phyloP scores from a whole-genome alignment of 1,139 yeast genomes.

The Protomyces lactucae-debilis region DNA sequence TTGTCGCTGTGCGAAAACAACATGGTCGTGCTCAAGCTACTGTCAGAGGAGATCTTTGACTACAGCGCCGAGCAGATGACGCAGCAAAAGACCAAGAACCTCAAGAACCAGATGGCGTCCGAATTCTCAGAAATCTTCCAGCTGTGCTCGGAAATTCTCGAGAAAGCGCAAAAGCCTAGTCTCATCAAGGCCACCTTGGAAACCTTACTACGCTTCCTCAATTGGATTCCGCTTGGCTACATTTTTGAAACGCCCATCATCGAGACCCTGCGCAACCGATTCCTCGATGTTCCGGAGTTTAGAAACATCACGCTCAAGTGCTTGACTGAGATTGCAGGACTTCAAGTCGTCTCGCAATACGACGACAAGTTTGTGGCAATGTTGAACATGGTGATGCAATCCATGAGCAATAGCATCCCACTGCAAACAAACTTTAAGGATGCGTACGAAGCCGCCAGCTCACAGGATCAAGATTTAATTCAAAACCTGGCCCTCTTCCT shows the following conservation, averaged over 20 bases:
- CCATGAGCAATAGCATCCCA: conserved; percentile 68
- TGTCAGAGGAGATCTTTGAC: conserved; percentile 95
- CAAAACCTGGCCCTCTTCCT: conserved; percentile 94
- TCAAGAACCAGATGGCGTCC: conserved; percentile 76
- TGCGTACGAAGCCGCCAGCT: conserved; percentile 68
- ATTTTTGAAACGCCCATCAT: conserved; percentile 82
- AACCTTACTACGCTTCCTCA: conserved; percentile 76
- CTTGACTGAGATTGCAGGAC: conserved; percentile 78
- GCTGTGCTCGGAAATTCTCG: conserved; percentile 86
- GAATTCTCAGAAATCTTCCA: conserved; percentile 92
- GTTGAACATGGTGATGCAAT: conserved; percentile 71
- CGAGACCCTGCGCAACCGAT: conserved; percentile 62
- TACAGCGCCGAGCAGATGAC: conserved; percentile 93
- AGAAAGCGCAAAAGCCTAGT: conserved; percentile 77
- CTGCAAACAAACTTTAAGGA: conserved; percentile 55
- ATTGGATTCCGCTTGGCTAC: conserved; percentile 90
- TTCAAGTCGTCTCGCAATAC: conserved; percentile 55
- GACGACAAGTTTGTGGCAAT: conserved; percentile 64
- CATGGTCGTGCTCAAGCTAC: conserved; percentile 81
- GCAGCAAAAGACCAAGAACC: conserved; percentile 80
- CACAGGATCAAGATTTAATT: conserved; percentile 85
- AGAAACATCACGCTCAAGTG: conserved; percentile 84
- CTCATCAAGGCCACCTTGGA: conserved; percentile 79
- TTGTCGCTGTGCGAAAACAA: conserved; percentile 95
- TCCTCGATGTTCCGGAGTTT: conserved; percentile 71